Conservation (phyloP, 805 yeast species). For the Lipomyces sp. region DNA sequence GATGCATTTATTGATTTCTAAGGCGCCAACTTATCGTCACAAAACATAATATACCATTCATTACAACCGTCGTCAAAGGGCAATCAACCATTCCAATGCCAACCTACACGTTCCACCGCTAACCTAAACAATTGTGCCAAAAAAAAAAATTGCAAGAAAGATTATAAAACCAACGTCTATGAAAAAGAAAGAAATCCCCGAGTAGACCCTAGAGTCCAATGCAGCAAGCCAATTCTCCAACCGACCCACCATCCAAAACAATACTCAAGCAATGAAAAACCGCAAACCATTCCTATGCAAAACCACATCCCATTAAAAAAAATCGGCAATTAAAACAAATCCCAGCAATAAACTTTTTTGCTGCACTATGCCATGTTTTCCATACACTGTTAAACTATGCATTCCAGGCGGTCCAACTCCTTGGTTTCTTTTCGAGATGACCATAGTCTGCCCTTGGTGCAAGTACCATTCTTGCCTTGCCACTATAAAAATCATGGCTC, state of each 20-base stretch:
- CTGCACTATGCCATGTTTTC: neutral
- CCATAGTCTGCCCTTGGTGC: conserved; percentile 41
- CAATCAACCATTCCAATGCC: too few species aligned
- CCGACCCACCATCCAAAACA: neutral
- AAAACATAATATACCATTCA: too few species aligned
- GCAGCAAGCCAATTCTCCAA: too few species aligned
- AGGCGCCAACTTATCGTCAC: too few species aligned
- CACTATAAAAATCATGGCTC: conserved; percentile 42
- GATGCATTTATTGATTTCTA: too few species aligned
- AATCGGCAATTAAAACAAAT: neutral
- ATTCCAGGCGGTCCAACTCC: conserved; percentile 1
- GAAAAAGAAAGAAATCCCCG: too few species aligned
- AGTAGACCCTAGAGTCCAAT: too few species aligned
- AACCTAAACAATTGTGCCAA: too few species aligned
- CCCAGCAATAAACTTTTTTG: neutral
- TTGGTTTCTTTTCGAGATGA: conserved; percentile 21
- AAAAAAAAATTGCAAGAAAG: too few species aligned
- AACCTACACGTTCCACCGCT: too few species aligned
- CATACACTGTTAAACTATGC: neutral
- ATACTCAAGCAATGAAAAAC: neutral
- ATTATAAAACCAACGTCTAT: too few species aligned
- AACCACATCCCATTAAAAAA: neutral
- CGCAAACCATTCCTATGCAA: neutral
- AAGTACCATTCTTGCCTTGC: conserved; percentile 44
- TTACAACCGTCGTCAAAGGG: too few species aligned